Evolutionary conservation across 257 asterid species (phyloP), one percentile per base, ranked within the genome.

Genomic region (Scutellaria barbata): DNA sequence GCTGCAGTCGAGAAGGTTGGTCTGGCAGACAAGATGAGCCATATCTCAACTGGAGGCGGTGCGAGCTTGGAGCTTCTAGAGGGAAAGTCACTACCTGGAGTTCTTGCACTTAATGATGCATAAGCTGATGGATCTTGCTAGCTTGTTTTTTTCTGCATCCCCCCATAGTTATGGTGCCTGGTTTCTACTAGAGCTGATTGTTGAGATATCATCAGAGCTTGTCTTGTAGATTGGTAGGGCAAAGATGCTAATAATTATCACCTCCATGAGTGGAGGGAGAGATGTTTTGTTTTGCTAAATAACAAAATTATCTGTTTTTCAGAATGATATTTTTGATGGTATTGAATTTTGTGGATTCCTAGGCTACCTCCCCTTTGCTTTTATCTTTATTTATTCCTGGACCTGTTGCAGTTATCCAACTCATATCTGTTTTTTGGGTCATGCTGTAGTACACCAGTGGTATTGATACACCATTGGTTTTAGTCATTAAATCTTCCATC

Each of bases 1-100:
- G 97, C 97, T n/a, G 97, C 97, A 3, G 97, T 89, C 0, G 97
- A 92, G 89, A 89, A 89, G 88, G 96, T 70, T 22, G 97, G 97
- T 50, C 90, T 89, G 61, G 94, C 97, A 5, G 96, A 87, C 35
- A 89, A 87, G 88, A 92, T 89, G 97, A 92, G 97, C 89, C 96
- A 92, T 71, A 92, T 92, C 79, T 92, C 97, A 1, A 92, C 97
- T 0, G 97, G 97, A 55, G 96, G 97, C 0, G 97, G 97, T 55
- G 97, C 96, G 20, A 92, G 96, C 86, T 82, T 92, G 89, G 97
- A 92, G 78, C 96, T 92, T 76, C 90, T 92, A 0, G 97, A 92
- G 77, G 97, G 97, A 63, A 92, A 92, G 78, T 35, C 83, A 12
- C 90, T 92, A 4, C 96, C 97, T 9, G 97, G 97, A 53, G 96